Evolutionary conservation across 208 protist genomes (phyloP), one percentile per base, ranked within the genome.

Genomic region (Perkinsela sp.): DNA sequence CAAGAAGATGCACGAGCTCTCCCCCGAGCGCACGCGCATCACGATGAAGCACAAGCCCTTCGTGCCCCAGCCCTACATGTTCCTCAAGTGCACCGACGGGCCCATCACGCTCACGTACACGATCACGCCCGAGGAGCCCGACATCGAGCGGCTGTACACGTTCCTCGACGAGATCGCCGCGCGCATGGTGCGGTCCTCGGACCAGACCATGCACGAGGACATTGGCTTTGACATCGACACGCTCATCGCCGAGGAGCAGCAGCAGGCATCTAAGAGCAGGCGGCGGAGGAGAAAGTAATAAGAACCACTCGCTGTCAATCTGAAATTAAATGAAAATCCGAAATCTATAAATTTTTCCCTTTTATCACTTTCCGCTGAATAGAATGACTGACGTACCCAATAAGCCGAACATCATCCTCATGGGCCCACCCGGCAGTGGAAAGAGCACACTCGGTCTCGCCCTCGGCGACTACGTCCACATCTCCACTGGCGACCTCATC

Each of bases 381-480:
- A 6, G 40, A 57, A 57, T 57, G 40, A 57, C 13, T 57, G 40
- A 22, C 13, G 22, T n/a, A n/a, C 22, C 40, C 13, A 6, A 22
- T n/a, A 57, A 57, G 13, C 40, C 72, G 16, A 81, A 79, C 67
- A 77, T 90, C 13, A 83, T 85, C 48, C 70, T 90, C 32, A 77
- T 85, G 66, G 85, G 85, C 13, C 83, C 85, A 0, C 85, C 83
- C 66, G 77, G 82, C 40, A 75, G 76, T 28, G 83, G 85, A 29
- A 87, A 87, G 74, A 86, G 82, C 15, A 87, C 85, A 1, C 75
- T 88, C 2, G 79, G 79, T 28, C 81, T 80, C 0, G 80, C 87
- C 0, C 76, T 88, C 13, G 85, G 88, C 74, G 77, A 80, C 28
- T 90, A 90, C 74, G 68, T 82, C 78, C 81, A 81, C 29, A 70